These are phyloP conservation scores for Phytopythium chamaehyphon DNA, from an alignment of 352 stramenopile genomes.

Conservation along the genomic window DNA sequence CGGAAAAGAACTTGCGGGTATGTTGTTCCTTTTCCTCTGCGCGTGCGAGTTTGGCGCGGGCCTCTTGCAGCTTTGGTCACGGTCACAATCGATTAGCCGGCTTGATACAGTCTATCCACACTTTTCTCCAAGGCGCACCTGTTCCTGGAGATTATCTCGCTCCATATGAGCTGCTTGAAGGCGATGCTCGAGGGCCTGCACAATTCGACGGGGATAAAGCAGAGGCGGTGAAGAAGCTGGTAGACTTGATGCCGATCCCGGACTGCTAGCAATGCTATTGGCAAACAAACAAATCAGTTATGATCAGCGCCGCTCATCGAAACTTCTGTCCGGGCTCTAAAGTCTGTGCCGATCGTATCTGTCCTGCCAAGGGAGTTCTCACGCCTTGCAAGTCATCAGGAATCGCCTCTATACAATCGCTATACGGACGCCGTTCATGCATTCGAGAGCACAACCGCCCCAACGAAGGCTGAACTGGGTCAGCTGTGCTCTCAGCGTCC, in stretches of 20 bases:
- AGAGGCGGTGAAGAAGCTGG: slow-evolving; percentile 25
- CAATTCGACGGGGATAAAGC: slow-evolving; percentile 34
- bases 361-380: slow-evolving; percentile 85
- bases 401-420: slow-evolving; percentile 16
- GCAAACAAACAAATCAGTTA: no score
- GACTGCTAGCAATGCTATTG: slow-evolving; percentile 7
- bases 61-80: slow-evolving; percentile 21
- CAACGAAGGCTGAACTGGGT: background rate
- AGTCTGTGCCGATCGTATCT: slow-evolving; percentile 56
- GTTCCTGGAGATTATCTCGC: slow-evolving; percentile 33
- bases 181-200: slow-evolving; percentile 36
- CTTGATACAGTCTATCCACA: background rate
- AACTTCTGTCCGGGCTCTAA: slow-evolving; percentile 7
- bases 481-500: background rate
- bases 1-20: slow-evolving; percentile 37
- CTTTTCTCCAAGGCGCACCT: slow-evolving; percentile 27
- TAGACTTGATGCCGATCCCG: slow-evolving; percentile 14
- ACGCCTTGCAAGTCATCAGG: slow-evolving; percentile 85
- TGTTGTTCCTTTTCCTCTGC: slow-evolving; percentile 35
- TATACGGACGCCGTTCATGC: slow-evolving; percentile 15
- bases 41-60: slow-evolving; percentile 26
- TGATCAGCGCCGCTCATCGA: no score
- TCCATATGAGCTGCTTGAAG: slow-evolving; percentile 27
- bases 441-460: background rate
- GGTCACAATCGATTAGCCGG: background rate